Conservation (phyloP, 306 rosid genomes). For the Begonia loranthoides region DNA sequence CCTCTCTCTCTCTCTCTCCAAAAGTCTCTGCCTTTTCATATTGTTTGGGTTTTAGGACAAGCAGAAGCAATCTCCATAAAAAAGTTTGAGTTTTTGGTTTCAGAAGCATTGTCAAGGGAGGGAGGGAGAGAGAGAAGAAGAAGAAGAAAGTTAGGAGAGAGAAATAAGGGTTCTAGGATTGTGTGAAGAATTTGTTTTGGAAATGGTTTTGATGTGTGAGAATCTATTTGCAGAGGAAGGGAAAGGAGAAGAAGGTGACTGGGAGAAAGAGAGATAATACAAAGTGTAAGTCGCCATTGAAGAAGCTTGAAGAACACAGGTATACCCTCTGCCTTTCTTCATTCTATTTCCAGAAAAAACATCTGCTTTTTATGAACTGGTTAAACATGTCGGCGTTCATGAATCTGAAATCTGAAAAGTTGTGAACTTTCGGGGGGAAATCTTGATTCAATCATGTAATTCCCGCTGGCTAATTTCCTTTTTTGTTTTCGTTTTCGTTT, state of each 20-base stretch:
- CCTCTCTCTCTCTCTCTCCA: slow-evolving; percentile 12
- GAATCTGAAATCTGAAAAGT: too few species aligned
- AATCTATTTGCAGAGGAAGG: slow-evolving; percentile 33
- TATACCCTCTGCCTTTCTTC: not conserved
- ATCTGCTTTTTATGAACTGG: not conserved
- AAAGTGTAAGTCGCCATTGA: slow-evolving; percentile 22
- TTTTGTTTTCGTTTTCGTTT: not conserved
- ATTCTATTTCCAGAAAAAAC: not conserved
- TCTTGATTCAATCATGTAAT: too few species aligned
- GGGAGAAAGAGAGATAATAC: slow-evolving; percentile 75
- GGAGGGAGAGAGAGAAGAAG: not conserved
- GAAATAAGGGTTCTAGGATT: slow-evolving; percentile 2
- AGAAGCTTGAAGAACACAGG: slow-evolving; percentile 18
- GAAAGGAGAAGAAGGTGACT: slow-evolving; percentile 67
- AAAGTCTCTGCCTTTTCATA: slow-evolving; percentile 11
- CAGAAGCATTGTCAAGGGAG: slow-evolving; percentile 9
- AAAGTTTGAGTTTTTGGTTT: slow-evolving; percentile 12
- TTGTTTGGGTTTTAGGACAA: slow-evolving; percentile 5
- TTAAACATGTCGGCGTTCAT: not conserved
- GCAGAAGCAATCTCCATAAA: too few species aligned
- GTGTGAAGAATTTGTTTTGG: slow-evolving; percentile 12
- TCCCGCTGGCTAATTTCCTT: not conserved
- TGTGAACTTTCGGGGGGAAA: too few species aligned
- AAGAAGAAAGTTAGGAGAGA: not conserved
- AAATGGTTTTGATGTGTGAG: slow-evolving; percentile 73